Percentiles rank a stretch among this genome's conserved stretches.
These are phyloP conservation scores for Lipomyces sp. DNA, from an alignment of 805 yeast species.

Conservation along the genomic window DNA sequence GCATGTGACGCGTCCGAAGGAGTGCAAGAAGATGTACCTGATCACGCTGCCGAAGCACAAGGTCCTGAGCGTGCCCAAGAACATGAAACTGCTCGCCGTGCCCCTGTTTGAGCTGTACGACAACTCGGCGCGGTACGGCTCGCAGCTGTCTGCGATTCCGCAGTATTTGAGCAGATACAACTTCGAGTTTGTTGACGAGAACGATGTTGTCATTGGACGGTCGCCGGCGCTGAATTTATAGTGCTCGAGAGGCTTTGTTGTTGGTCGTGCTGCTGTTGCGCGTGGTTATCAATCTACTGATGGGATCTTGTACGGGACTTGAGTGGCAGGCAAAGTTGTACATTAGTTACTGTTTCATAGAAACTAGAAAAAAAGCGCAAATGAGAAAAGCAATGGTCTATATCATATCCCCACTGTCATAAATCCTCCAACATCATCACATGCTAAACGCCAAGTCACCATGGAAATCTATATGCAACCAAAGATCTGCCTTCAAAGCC, in stretches of 20 bases:
- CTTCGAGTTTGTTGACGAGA: constrained; percentile 35
- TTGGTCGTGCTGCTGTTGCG: background rate
- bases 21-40: constrained; percentile 37
- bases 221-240: constrained; percentile 22
- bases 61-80: constrained; percentile 34
- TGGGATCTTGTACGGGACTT: too few species aligned
- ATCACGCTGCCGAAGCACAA: constrained; percentile 34
- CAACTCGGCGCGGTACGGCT: constrained; percentile 35
- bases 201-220: constrained; percentile 31
- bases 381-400: too few species aligned
- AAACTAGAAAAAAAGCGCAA: too few species aligned
- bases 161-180: constrained; percentile 39
- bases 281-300: background rate
- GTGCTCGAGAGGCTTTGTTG: too few species aligned
- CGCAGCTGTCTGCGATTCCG: constrained; percentile 40
- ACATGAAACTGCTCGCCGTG: constrained; percentile 37
- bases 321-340: too few species aligned
- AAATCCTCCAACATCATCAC: too few species aligned
- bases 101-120: constrained; percentile 39
- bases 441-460: too few species aligned
- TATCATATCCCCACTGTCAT: too few species aligned
- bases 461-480: too few species aligned
- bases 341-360: too few species aligned
- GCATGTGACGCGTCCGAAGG: constrained; percentile 38
- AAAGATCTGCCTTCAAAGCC: too few species aligned